phyloP scores from a whole-genome alignment of 129 eudicot species.

The Daucus carota region DNA sequence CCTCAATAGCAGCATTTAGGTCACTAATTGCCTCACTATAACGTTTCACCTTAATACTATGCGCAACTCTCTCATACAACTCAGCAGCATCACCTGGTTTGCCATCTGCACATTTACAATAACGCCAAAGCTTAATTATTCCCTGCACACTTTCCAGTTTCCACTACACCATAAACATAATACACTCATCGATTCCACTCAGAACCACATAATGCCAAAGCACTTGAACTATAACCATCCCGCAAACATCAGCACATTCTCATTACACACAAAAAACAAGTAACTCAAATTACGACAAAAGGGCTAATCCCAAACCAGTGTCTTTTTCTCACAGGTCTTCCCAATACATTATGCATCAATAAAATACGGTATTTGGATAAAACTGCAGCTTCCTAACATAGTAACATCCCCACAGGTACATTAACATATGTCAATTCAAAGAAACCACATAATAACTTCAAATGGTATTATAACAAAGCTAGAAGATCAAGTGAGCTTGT shows the following conservation, averaged over 20 bases:
- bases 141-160: background rate
- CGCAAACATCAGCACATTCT: background rate
- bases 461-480: background rate
- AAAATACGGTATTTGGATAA: too few relatives aligned
- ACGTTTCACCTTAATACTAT: slow-evolving; percentile 65
- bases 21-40: slow-evolving; percentile 85
- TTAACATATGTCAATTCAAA: background rate
- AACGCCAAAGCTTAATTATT: slow-evolving; percentile 1
- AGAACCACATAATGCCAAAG: background rate
- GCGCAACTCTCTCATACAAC: slow-evolving; percentile 63
- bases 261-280: background rate
- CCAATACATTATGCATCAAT: too few relatives aligned
- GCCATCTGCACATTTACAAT: slow-evolving; percentile 38
- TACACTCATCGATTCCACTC: background rate
- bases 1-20: slow-evolving; percentile 77
- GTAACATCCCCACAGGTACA: too few relatives aligned
- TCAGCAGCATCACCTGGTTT: slow-evolving; percentile 57
- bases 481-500: background rate
- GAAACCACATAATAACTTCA: background rate
- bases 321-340: too few relatives aligned
- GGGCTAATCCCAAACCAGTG: too few relatives aligned
- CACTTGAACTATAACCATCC: background rate
- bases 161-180: slow-evolving; percentile 1
- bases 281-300: too few relatives aligned
- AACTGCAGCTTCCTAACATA: too few relatives aligned